Conservation (phyloP, 208 protist genomes). For the Wallacemonas sp. region DNA sequence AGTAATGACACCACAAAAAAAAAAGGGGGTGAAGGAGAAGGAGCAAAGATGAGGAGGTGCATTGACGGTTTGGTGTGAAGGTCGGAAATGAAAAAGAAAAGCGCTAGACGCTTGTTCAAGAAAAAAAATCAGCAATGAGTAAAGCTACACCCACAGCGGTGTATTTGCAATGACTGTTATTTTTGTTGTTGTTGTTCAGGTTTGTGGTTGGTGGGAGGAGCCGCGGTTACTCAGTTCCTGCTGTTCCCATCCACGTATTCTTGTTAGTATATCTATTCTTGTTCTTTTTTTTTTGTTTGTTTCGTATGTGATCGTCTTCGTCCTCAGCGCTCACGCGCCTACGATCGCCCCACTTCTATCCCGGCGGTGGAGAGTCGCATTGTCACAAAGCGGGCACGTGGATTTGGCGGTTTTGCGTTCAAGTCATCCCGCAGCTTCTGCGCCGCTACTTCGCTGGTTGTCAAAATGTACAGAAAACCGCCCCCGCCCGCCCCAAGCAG, state of each 20-base stretch:
- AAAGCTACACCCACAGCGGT: too few species aligned
- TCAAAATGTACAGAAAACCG: conserved; percentile 65
- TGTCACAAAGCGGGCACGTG: conserved; percentile 51
- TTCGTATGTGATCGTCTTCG: neutral
- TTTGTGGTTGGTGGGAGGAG: too few species aligned
- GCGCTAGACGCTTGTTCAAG: too few species aligned
- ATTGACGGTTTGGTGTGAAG: too few species aligned
- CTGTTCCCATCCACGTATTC: too few species aligned
- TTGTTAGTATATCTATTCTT: too few species aligned
- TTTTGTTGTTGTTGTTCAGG: neutral
- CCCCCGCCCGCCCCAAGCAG: conserved; percentile 67
- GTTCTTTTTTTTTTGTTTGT: conserved; percentile 10
- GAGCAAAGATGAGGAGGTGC: too few species aligned
- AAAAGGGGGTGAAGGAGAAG: neutral
- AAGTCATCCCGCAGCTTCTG: conserved; percentile 36
- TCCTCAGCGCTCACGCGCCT: neutral
- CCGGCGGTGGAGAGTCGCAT: conserved; percentile 41
- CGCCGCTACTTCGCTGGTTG: conserved; percentile 44
- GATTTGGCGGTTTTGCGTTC: conserved; percentile 35
- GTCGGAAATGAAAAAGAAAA: neutral
- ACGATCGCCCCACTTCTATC: conserved; percentile 38
- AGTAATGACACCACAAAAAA: conserved; percentile 13
- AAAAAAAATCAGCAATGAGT: too few species aligned
- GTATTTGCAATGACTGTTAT: neutral
- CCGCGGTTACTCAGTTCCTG: too few species aligned